phyloP scores from a whole-genome alignment of 495 filamentous ascomycete genomes.

The Hypoxylon trugodes region DNA sequence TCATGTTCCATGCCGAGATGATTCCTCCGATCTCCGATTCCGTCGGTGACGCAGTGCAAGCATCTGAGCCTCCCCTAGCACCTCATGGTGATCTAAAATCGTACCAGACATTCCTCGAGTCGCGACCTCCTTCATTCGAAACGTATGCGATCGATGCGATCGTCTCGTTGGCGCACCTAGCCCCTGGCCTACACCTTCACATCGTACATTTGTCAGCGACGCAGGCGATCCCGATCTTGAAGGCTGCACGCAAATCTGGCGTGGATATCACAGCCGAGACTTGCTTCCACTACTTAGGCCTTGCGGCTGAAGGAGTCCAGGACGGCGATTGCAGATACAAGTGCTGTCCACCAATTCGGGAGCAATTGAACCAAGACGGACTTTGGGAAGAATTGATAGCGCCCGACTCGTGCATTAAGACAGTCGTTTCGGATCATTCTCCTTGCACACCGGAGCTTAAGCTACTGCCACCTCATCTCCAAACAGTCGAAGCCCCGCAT shows the following conservation, averaged over 20 bases:
- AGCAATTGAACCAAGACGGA: constrained; percentile 81
- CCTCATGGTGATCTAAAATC: constrained; percentile 78
- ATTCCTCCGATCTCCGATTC: constrained; percentile 86
- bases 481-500: constrained; percentile 42
- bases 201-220: constrained; percentile 95
- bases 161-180: constrained; percentile 78
- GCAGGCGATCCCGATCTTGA: constrained; percentile 89
- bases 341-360: constrained; percentile 95
- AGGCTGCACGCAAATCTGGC: constrained; percentile 77
- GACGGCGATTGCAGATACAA: constrained; percentile 96
- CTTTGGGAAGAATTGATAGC: constrained; percentile 84
- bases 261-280: constrained; percentile 96
- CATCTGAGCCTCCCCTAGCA: constrained; percentile 73
- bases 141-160: constrained; percentile 91
- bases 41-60: constrained; percentile 79
- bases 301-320: constrained; percentile 84
- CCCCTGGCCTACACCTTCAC: constrained; percentile 86
- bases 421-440: constrained; percentile 95
- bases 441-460: constrained; percentile 96
- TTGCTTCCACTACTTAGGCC: constrained; percentile 96
- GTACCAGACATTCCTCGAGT: constrained; percentile 92
- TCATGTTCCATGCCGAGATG: constrained; percentile 99
- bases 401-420: constrained; percentile 82
- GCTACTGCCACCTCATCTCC: constrained; percentile 75
- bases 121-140: constrained; percentile 88